These are phyloP conservation scores for Colletotrichum orbiculare DNA, from an alignment of 2,329 filamentous ascomycete genomes.

Conservation along the genomic window DNA sequence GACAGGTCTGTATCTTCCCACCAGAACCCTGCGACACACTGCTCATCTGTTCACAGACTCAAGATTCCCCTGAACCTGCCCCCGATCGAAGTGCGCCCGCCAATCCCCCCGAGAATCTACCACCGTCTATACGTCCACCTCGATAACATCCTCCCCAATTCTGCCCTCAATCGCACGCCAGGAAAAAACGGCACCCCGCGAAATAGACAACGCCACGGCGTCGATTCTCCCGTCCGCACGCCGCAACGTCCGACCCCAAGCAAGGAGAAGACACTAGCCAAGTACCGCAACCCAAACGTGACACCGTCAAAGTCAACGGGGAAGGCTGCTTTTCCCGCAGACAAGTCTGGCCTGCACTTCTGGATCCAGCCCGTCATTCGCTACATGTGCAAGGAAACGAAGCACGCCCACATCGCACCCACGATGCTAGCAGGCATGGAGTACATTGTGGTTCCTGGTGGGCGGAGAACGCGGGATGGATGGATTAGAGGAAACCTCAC, in stretches of 20 bases:
- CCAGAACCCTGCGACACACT: not conserved
- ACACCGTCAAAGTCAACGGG: conserved; percentile 54
- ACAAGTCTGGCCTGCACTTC: conserved; percentile 58
- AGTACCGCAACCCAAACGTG: conserved; percentile 40
- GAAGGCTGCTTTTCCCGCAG: conserved; percentile 41
- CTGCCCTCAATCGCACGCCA: conserved; percentile 47
- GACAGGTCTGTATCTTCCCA: conserved; percentile 70
- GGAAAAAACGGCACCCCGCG: conserved; percentile 44
- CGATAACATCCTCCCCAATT: conserved; percentile 72
- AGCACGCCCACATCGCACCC: conserved; percentile 71
- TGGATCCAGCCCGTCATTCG: conserved; percentile 80
- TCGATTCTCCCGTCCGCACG: conserved; percentile 40
- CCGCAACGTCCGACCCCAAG: conserved; percentile 52
- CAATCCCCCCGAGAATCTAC: conserved; percentile 83
- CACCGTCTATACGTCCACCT: conserved; percentile 86
- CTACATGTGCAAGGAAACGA: conserved; percentile 71
- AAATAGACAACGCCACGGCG: conserved; percentile 44
- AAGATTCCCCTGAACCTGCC: conserved; percentile 83
- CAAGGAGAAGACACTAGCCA: conserved; percentile 57
- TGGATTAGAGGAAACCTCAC: conserved; percentile 62
- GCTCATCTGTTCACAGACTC: conserved; percentile 56
- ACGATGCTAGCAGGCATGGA: conserved; percentile 82
- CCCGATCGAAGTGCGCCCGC: conserved; percentile 78
- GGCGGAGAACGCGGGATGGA: conserved; percentile 57
- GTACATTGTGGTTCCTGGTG: conserved; percentile 58